Evolutionary conservation across 805 yeast genomes (phyloP).

Genomic region (Ogataea salicorniae): DNA sequence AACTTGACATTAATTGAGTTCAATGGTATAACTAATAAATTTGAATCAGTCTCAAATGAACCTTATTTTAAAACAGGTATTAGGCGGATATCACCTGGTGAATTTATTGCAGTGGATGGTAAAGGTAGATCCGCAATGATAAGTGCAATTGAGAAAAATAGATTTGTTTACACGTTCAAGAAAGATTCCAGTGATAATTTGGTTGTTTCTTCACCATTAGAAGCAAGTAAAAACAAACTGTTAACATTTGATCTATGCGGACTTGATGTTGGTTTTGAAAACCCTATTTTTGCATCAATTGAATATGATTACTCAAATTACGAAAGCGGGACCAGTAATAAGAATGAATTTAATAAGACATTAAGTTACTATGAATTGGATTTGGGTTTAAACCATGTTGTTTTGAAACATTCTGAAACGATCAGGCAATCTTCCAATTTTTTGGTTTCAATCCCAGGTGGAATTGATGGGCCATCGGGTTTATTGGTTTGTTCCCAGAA

Average conservation of each 20-base stretch:
- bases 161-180: slow-evolving; percentile 62
- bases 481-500: slow-evolving; percentile 58
- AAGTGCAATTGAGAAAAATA: slow-evolving; percentile 68
- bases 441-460: slow-evolving; percentile 68
- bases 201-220: slow-evolving; percentile 68
- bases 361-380: slow-evolving; percentile 78
- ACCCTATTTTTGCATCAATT: slow-evolving; percentile 79
- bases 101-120: slow-evolving; percentile 64
- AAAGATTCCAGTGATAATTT: slow-evolving; percentile 42
- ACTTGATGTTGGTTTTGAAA: slow-evolving; percentile 72
- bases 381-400: slow-evolving; percentile 75
- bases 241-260: slow-evolving; percentile 53
- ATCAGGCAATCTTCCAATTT: slow-evolving; percentile 41
- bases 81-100: slow-evolving; percentile 71
- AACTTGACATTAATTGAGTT: slow-evolving; percentile 44
- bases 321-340: slow-evolving; percentile 12
- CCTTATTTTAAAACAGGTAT: slow-evolving; percentile 73
- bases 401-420: slow-evolving; percentile 42
- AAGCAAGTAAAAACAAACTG: slow-evolving; percentile 46
- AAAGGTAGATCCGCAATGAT: slow-evolving; percentile 64
- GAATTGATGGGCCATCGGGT: slow-evolving; percentile 66
- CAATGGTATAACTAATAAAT: slow-evolving; percentile 26
- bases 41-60: slow-evolving; percentile 46
- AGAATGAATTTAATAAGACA: slow-evolving; percentile 16
- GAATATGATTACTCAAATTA: slow-evolving; percentile 52